Conservation (phyloP, 192 early-diverging fungal species). For the Chytriomyces sp. region DNA sequence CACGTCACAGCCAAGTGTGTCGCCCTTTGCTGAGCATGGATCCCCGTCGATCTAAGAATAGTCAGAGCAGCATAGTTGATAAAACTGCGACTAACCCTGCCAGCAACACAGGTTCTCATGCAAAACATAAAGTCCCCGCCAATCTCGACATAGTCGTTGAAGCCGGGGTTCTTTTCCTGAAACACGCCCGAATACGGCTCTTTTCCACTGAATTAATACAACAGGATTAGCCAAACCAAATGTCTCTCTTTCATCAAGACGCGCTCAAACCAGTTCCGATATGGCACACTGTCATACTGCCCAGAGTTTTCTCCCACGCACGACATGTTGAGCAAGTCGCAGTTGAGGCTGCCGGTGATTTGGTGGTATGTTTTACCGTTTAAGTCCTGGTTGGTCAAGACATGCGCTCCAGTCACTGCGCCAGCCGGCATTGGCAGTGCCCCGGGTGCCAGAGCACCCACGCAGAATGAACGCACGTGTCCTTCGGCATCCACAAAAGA, state of each 20-base stretch:
- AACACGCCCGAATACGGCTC: constrained; percentile 43
- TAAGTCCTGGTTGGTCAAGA: constrained; percentile 1
- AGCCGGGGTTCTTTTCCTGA: background rate
- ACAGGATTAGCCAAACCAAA: no score
- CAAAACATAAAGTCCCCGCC: constrained; percentile 46
- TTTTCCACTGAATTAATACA: constrained; percentile 16
- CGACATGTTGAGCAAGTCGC: constrained; percentile 32
- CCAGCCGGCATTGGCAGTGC: constrained; percentile 23
- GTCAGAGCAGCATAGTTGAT: no score
- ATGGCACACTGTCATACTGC: constrained; percentile 26
- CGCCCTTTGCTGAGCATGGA: background rate
- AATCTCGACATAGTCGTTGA: constrained; percentile 34
- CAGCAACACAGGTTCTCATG: constrained; percentile 38
- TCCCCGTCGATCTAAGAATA: background rate
- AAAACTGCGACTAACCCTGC: background rate
- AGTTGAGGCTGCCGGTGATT: constrained; percentile 36
- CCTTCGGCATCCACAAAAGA: constrained; percentile 46
- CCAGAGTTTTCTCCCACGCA: constrained; percentile 18
- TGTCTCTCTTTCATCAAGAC: no score
- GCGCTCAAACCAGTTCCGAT: background rate
- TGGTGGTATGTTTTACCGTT: constrained; percentile 31
- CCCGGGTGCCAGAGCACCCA: constrained; percentile 34
- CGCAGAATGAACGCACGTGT: constrained; percentile 41
- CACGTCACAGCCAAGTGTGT: constrained; percentile 5
- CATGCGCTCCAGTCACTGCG: constrained; percentile 38